Evolutionary conservation across 1,284 basidiomycete species (phyloP).

Genomic region (Hymenochaete sp.): DNA sequence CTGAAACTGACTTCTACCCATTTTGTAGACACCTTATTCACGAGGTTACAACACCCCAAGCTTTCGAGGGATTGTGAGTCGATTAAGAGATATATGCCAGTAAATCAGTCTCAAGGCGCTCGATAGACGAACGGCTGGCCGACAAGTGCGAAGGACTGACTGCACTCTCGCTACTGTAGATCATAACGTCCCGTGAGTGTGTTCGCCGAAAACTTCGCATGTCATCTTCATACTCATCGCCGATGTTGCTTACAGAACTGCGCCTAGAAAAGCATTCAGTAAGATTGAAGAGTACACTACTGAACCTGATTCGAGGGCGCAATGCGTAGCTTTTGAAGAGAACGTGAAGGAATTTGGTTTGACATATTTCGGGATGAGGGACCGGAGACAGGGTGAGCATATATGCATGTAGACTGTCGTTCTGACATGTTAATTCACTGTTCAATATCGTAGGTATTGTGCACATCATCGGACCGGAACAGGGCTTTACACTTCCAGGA

Average conservation of each 20-base stretch:
- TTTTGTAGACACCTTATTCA: conserved; percentile 78
- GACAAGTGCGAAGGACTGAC: conserved; percentile 82
- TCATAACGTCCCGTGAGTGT: conserved; percentile 88
- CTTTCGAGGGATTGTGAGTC: conserved; percentile 85
- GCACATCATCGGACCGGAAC: conserved; percentile 93
- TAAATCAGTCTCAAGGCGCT: neutral
- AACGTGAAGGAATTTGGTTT: conserved; percentile 94
- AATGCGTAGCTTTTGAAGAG: conserved; percentile 85
- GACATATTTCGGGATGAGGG: conserved; percentile 92
- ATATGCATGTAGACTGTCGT: conserved; percentile 1
- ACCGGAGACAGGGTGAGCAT: conserved; percentile 72
- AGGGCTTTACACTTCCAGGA: conserved; percentile 93
- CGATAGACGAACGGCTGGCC: conserved; percentile 67
- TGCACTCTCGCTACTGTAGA: conserved; percentile 94
- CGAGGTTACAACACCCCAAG: conserved; percentile 94
- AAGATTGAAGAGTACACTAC: conserved; percentile 72
- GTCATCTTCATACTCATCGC: neutral
- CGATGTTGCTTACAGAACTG: conserved; percentile 46
- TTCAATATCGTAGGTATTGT: conserved; percentile 63
- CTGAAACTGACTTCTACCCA: neutral
- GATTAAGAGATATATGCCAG: conserved; percentile 1
- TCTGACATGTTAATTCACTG: neutral
- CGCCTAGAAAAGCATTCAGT: conserved; percentile 79
- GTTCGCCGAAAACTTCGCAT: too few relatives aligned
- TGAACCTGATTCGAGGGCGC: conserved; percentile 88